Evolutionary conservation across 768 basidiomycete species (phyloP).

Genomic region (Lactarius vividus): DNA sequence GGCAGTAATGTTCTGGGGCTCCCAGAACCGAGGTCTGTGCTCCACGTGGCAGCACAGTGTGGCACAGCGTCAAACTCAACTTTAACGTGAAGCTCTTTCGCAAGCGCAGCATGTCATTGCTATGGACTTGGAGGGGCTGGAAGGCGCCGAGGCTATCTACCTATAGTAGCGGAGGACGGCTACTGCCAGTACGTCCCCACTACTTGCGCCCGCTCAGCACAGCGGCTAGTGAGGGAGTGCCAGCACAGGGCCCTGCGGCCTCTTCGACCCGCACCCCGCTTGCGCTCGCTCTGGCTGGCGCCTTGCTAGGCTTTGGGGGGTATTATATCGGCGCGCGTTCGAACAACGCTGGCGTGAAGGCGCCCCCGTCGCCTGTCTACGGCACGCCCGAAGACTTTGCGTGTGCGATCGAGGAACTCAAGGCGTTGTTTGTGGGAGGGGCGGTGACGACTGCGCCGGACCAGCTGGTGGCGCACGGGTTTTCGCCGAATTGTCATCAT

Average conservation of each 20-base stretch:
- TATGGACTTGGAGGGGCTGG: constrained; percentile 1
- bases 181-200: too few relatives aligned
- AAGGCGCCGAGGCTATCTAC: neutral
- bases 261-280: neutral
- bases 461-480: constrained; percentile 31
- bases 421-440: constrained; percentile 12
- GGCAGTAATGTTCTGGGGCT: too few relatives aligned
- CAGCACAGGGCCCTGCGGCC: neutral
- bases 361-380: constrained; percentile 18
- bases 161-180: neutral
- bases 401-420: constrained; percentile 32
- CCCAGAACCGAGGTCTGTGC: too few relatives aligned
- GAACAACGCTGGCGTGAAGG: neutral
- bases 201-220: neutral
- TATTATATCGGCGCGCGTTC: constrained; percentile 19
- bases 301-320: constrained; percentile 14
- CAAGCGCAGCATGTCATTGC: constrained; percentile 4
- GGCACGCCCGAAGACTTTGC: constrained; percentile 33
- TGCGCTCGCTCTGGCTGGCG: constrained; percentile 10
- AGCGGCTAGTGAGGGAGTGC: neutral
- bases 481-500: constrained; percentile 30
- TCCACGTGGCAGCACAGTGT: too few relatives aligned
- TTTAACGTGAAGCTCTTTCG: neutral
- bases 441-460: constrained; percentile 28
- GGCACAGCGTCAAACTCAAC: neutral